These are phyloP conservation scores for Waltergamsia citrina DNA, from an alignment of 2,329 filamentous ascomycete species.

Conservation along the genomic window DNA sequence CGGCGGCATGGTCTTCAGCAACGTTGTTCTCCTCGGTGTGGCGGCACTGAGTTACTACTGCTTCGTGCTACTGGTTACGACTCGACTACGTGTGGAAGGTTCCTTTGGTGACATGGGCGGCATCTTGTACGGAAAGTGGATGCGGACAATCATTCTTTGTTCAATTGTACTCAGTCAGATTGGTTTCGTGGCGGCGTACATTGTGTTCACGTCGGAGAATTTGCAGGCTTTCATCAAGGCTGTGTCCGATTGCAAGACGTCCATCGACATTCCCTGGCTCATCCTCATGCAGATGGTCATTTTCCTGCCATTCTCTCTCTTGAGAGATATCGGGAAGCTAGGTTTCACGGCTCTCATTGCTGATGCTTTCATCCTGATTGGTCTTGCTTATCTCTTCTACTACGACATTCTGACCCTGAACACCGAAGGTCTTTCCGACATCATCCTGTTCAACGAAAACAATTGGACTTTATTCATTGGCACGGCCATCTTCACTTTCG, in stretches of 20 bases:
- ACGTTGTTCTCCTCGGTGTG: slow-evolving; percentile 77
- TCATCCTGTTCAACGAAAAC: slow-evolving; percentile 79
- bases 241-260: slow-evolving; percentile 76
- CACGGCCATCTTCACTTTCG: slow-evolving; percentile 97
- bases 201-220: slow-evolving; percentile 94
- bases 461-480: slow-evolving; percentile 98
- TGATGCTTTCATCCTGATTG: slow-evolving; percentile 88
- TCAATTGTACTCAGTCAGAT: slow-evolving; percentile 95
- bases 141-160: slow-evolving; percentile 76
- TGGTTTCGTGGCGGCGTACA: slow-evolving; percentile 90
- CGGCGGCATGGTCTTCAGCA: slow-evolving; percentile 95
- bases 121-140: slow-evolving; percentile 80
- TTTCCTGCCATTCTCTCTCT: slow-evolving; percentile 86
- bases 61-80: slow-evolving; percentile 87
- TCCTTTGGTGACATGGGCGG: slow-evolving; percentile 97
- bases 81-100: slow-evolving; percentile 76
- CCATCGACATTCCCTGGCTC: slow-evolving; percentile 79
- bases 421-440: slow-evolving; percentile 69
- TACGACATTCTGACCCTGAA: slow-evolving; percentile 84
- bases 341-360: slow-evolving; percentile 90
- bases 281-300: slow-evolving; percentile 93
- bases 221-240: slow-evolving; percentile 90
- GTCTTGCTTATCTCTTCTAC: slow-evolving; percentile 89
- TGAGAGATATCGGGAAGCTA: slow-evolving; percentile 95
- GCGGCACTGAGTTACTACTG: slow-evolving; percentile 91